A percentile compares a stretch with the other conserved stretches of the same genome.
Conservation (phyloP, 768 basidiomycete genomes). For the Collybiopsis luxurians region DNA sequence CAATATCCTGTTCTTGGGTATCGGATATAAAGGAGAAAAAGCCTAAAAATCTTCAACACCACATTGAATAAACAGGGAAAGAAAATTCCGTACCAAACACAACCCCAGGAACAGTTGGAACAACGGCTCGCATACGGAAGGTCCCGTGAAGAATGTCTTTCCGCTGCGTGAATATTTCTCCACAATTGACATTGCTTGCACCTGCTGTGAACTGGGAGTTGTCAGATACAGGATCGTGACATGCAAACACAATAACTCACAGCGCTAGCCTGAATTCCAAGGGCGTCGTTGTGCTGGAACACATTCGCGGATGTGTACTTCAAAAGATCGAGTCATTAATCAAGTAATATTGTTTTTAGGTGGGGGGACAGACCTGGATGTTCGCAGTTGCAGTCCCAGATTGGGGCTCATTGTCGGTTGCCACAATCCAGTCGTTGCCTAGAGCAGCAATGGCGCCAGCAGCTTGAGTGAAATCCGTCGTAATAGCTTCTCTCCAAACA, state of each 20-base stretch:
- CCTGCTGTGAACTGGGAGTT: background rate
- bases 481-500: constrained; percentile 15
- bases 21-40: constrained; percentile 15
- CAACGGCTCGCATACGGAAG: constrained; percentile 15
- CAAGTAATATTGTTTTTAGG: too few species aligned
- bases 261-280: constrained; percentile 14
- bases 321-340: too few species aligned
- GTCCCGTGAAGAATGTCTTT: constrained; percentile 12
- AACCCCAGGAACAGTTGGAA: constrained; percentile 13
- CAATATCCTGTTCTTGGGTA: constrained; percentile 17
- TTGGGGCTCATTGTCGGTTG: constrained; percentile 11
- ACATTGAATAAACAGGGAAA: background rate
- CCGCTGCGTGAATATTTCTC: constrained; percentile 15
- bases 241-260: background rate
- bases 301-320: constrained; percentile 8
- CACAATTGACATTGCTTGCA: constrained; percentile 9
- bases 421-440: constrained; percentile 11
- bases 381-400: constrained; percentile 2
- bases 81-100: constrained; percentile 10
- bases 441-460: constrained; percentile 13
- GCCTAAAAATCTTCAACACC: background rate
- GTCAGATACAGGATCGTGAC: background rate
- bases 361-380: constrained; percentile 6
- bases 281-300: constrained; percentile 5
- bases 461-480: constrained; percentile 12